Evolutionary conservation across 208 protist genomes (phyloP), one percentile per base, ranked within the genome.

Genomic region (Blastocrithidia nonstop): DNA sequence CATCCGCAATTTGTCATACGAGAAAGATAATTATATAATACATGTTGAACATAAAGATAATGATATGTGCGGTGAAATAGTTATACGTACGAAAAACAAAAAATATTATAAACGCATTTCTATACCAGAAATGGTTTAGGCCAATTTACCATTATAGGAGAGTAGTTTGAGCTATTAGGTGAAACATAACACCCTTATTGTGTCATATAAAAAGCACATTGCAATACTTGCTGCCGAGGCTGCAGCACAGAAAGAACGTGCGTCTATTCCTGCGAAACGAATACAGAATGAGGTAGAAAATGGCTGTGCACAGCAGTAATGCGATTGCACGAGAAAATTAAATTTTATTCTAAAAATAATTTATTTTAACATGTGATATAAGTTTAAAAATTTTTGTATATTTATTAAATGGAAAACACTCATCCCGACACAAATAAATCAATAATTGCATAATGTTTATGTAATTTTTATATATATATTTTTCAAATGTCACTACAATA

Each of bases 71-170:
- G 78, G 76, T 9, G 71, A 87, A 59, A 82, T 97, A 42, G 85
- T 96, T 0, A 77, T 97, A 29, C 77, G 89, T 16, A 97, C 94
- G 7, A 71, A 57, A n/a, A 97, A 97, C 68, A 95, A 92, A 43
- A 97, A 96, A 62, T 97, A 96, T 41, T 97, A 88, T 47, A 96
- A 96, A 65, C 54, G 80, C 13, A 51, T 97, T 25, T 48, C 40
- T 22, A 87, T 97, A 21, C 66, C 69, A n/a, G 88, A 91, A 25
- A 59, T 97, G 45, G 48, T 70, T 35, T 71, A 84, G 4, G 54
- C 59, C 1, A 16, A 50, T 0, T 57, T 95, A 19, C 62, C 54
- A 21, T 64, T 96, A 7, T 76, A 90, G 15, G 24, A 51, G 0
- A 15, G 61, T 26, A 43, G 67, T 15, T 67, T 96, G 17, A 71